A percentile compares a stretch with the other conserved stretches of the same genome.
phyloP scores from a whole-genome alignment of 768 basidiomycete genomes.

The Tephrocybe sp. region DNA sequence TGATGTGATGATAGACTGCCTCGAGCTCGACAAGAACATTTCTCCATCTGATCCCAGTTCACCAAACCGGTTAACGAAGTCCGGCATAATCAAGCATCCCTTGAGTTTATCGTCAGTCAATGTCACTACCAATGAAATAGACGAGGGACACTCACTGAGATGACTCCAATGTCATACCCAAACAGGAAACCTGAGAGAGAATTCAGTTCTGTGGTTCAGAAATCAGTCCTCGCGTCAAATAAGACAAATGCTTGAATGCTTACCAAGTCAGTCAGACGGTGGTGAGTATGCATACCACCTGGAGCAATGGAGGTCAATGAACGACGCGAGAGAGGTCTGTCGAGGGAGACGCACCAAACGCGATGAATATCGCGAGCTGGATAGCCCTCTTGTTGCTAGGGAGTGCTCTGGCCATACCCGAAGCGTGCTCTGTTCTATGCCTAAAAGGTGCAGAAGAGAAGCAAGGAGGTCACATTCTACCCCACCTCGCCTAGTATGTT shows the following conservation, averaged over 20 bases:
- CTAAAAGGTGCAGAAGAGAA: conserved; percentile 21
- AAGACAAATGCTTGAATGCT: not conserved
- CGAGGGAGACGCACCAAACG: conserved; percentile 53
- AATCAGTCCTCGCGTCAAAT: conserved; percentile 1
- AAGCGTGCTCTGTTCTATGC: conserved; percentile 1
- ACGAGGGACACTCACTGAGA: conserved; percentile 50
- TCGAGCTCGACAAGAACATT: conserved; percentile 53
- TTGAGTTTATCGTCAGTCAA: conserved; percentile 22
- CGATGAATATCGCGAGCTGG: conserved; percentile 67
- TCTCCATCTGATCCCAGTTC: conserved; percentile 45
- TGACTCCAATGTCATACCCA: conserved; percentile 78
- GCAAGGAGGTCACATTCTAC: conserved; percentile 15
- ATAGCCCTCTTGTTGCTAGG: conserved; percentile 67
- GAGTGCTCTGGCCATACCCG: conserved; percentile 38
- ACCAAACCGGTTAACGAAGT: conserved; percentile 73
- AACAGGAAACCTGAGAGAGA: conserved; percentile 55
- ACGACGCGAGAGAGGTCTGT: not conserved
- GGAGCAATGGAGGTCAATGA: not conserved
- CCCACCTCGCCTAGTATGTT: conserved; percentile 6
- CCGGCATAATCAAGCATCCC: conserved; percentile 81
- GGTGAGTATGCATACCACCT: conserved; percentile 18
- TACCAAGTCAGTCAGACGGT: not conserved
- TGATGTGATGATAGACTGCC: conserved; percentile 79
- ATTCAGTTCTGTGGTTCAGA: not conserved
- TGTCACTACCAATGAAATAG: not conserved